Evolutionary conservation across 2,329 filamentous ascomycete species (phyloP).

Genomic region (Dothistroma pini): DNA sequence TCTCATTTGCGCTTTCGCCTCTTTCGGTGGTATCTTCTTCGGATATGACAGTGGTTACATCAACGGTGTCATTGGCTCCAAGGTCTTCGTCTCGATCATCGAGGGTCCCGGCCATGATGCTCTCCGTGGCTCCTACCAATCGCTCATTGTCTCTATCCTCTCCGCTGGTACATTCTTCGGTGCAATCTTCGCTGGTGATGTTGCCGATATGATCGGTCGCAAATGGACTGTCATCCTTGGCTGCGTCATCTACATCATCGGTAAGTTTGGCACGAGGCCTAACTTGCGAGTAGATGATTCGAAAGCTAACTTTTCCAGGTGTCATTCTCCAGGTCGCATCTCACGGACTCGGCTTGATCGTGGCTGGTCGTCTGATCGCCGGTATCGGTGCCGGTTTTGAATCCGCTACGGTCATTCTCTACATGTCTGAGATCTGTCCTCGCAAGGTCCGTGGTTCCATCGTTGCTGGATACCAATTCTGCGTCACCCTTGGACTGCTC

Average conservation of each 20-base stretch:
- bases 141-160: slow-evolving; percentile 70
- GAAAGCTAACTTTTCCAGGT: slow-evolving; percentile 28
- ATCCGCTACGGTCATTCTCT: slow-evolving; percentile 74
- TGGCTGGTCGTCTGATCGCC: slow-evolving; percentile 69
- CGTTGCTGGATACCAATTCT: slow-evolving; percentile 81
- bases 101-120: slow-evolving; percentile 39
- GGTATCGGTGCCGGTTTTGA: slow-evolving; percentile 78
- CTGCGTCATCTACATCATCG: slow-evolving; percentile 65
- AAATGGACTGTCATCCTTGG: slow-evolving; percentile 68
- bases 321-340: slow-evolving; percentile 61
- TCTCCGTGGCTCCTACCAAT: slow-evolving; percentile 41
- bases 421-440: slow-evolving; percentile 74
- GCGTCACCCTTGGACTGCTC: slow-evolving; percentile 66
- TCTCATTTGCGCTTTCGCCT: slow-evolving; percentile 45
- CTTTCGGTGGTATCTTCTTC: slow-evolving; percentile 64
- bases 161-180: slow-evolving; percentile 70
- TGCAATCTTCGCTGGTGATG: slow-evolving; percentile 70
- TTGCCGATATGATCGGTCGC: slow-evolving; percentile 71
- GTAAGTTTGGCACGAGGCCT: slow-evolving; percentile 18
- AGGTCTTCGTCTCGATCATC: slow-evolving; percentile 52
- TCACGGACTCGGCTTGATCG: slow-evolving; percentile 58
- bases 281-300: not conserved
- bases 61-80: slow-evolving; percentile 46
- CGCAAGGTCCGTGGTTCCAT: slow-evolving; percentile 65
- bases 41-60: slow-evolving; percentile 77